Conservation (phyloP, 139 green algal species). For the Picochlorum costavermella region DNA sequence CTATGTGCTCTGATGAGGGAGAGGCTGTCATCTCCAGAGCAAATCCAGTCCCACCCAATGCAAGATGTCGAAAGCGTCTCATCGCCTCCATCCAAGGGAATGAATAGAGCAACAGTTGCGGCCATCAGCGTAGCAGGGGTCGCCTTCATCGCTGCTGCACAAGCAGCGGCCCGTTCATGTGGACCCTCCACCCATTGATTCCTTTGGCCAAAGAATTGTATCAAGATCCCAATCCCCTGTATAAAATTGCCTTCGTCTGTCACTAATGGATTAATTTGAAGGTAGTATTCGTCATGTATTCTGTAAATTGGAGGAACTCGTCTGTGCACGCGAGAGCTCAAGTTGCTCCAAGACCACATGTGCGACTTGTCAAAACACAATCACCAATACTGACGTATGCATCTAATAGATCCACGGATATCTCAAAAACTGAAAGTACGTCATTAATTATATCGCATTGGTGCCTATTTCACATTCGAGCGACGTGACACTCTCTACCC, state of each 20-base stretch:
- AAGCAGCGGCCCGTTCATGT: not conserved
- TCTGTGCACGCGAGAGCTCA: no score
- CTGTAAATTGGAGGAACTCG: no score
- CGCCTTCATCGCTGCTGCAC: not conserved
- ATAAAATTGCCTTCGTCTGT: no score
- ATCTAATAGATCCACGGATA: no score
- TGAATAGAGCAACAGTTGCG: not conserved
- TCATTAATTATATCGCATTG: not conserved
- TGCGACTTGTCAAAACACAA: no score
- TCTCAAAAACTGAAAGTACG: not conserved
- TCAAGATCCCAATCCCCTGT: no score
- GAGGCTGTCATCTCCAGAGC: not conserved
- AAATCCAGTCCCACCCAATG: not conserved
- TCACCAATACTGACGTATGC: no score
- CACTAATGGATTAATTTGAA: no score
- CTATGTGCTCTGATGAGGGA: conserved; percentile 4
- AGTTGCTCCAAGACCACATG: no score
- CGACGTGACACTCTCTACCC: not conserved
- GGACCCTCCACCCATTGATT: no score
- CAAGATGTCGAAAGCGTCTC: not conserved
- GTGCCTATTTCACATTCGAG: not conserved
- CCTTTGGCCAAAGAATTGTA: no score
- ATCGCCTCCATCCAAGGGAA: not conserved
- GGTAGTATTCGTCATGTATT: no score
- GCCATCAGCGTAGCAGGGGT: conserved; percentile 1